Conservation (phyloP, 805 yeast species). For the Torulaspora microellipsoides region DNA sequence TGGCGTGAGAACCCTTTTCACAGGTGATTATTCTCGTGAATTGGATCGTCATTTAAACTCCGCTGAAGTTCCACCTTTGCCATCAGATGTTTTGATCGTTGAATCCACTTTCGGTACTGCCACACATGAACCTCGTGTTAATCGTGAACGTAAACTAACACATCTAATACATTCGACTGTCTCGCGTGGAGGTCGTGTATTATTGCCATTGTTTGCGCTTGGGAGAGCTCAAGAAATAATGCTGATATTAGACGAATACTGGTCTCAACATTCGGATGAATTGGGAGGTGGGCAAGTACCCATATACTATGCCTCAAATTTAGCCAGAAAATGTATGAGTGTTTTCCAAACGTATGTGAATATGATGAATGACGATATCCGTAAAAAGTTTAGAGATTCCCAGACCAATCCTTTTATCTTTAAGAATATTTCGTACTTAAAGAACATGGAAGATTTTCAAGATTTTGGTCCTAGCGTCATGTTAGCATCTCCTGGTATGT, state of each 20-base stretch:
- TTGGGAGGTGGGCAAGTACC: slow-evolving; percentile 58
- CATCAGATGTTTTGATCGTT: slow-evolving; percentile 86
- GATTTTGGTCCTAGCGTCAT: slow-evolving; percentile 96
- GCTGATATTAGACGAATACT: slow-evolving; percentile 88
- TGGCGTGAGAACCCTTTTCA: slow-evolving; percentile 80
- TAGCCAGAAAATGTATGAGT: slow-evolving; percentile 95
- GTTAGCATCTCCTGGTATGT: slow-evolving; percentile 97
- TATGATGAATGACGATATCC: slow-evolving; percentile 93
- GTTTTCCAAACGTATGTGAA: slow-evolving; percentile 94
- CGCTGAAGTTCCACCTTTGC: slow-evolving; percentile 86
- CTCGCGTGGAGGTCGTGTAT: slow-evolving; percentile 82
- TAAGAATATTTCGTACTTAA: slow-evolving; percentile 74
- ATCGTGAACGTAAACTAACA: slow-evolving; percentile 78
- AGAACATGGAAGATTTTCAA: slow-evolving; percentile 76
- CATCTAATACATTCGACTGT: slow-evolving; percentile 79
- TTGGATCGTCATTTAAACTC: slow-evolving; percentile 91
- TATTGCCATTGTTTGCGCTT: slow-evolving; percentile 91
- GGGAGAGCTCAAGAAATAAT: slow-evolving; percentile 96
- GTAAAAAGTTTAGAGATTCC: slow-evolving; percentile 69
- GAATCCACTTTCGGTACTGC: slow-evolving; percentile 99
- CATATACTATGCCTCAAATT: slow-evolving; percentile 84
- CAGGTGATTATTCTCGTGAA: slow-evolving; percentile 97
- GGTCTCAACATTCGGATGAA: slow-evolving; percentile 80
- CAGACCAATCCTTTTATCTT: slow-evolving; percentile 87
- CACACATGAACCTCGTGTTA: slow-evolving; percentile 85